Conservation (phyloP, 108 stramenopile species). For the Stephanodiscus triporus region DNA sequence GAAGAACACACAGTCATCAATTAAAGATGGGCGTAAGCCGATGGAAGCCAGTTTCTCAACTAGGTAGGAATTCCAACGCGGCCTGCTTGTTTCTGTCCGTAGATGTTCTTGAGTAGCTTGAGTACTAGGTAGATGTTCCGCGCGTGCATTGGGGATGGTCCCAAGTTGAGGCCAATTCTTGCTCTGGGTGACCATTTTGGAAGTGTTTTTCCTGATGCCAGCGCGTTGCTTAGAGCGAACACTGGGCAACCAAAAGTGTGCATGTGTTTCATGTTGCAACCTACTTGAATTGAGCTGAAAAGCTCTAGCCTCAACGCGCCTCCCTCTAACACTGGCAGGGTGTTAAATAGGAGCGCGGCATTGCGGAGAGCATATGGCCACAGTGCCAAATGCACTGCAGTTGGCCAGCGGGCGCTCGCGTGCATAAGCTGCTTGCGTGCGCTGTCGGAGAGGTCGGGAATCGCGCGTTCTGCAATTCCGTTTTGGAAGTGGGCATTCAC, state of each 20-base stretch:
- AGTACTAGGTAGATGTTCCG: slow-evolving; percentile 16
- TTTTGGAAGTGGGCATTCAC: slow-evolving; percentile 47
- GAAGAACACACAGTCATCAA: slow-evolving; percentile 44
- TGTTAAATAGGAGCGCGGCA: slow-evolving; percentile 3
- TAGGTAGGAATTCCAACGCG: slow-evolving; percentile 49
- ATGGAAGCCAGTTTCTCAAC: slow-evolving; percentile 14
- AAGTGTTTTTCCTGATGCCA: slow-evolving; percentile 5
- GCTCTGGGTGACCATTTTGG: slow-evolving; percentile 16
- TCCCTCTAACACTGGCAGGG: background rate
- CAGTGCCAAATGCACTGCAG: slow-evolving; percentile 19
- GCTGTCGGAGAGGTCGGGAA: slow-evolving; percentile 32
- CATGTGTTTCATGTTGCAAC: slow-evolving; percentile 1
- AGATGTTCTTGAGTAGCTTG: slow-evolving; percentile 43
- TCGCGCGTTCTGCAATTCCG: slow-evolving; percentile 32
- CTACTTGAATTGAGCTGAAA: slow-evolving; percentile 11
- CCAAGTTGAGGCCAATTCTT: background rate
- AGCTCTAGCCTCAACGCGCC: slow-evolving; percentile 7
- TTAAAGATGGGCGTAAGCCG: slow-evolving; percentile 43
- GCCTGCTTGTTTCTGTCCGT: slow-evolving; percentile 55
- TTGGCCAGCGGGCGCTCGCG: slow-evolving; percentile 33
- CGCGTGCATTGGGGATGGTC: slow-evolving; percentile 15
- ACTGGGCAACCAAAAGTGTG: slow-evolving; percentile 40
- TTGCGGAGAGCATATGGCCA: slow-evolving; percentile 49
- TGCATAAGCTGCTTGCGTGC: slow-evolving; percentile 34
- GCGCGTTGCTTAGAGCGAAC: slow-evolving; percentile 3